Evolutionary conservation across 1,284 basidiomycete species (phyloP), one percentile per base, ranked within the genome.

Genomic region (Fistulina hepatica): DNA sequence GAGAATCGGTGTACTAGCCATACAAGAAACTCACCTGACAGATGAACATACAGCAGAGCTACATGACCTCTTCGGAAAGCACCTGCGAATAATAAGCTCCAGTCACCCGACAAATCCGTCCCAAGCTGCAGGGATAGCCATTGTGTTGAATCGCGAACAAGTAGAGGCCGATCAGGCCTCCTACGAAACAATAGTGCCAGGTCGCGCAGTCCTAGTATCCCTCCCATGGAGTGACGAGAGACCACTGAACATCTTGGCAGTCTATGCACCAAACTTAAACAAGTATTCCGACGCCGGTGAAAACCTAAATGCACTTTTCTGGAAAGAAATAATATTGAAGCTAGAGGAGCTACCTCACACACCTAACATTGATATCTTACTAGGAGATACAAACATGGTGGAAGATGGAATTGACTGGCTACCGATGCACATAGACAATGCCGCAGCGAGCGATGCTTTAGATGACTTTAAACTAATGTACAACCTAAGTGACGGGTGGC

Each of bases 281-380:
- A 3, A 5, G 3, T 44, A 47, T 1, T 53, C 52, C 30, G 34
- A n/a, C 0, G 6, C 39, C 11, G 50, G 52, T 50, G 13, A 37
- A 13, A 22, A 41, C 34, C 12, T 27, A n/a, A 3, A 24, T n/a
- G 4, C 6, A 16, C 2, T 12, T 31, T 1, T 41, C n/a, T 24
- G 36, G 2, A n/a, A n/a, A n/a, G n/a, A n/a, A n/a, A n/a, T n/a
- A n/a, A n/a, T n/a, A n/a, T n/a, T n/a, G n/a, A n/a, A n/a, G n/a
- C n/a, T 9, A 31, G 13, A 31, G 10, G 13, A 9, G 13, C 37
- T 21, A n/a, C 20, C 34, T 17, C 26, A 33, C 27, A 13, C 15
- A 2, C 23, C 10, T 3, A 17, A 23, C 11, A 20, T 36, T 22
- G 27, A 36, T 20, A n/a, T 21, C n/a, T 6, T 41, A 11, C 35